Evolutionary conservation across 1,139 yeast genomes (phyloP).

Genomic region (Debaryomyces subglobosus): DNA sequence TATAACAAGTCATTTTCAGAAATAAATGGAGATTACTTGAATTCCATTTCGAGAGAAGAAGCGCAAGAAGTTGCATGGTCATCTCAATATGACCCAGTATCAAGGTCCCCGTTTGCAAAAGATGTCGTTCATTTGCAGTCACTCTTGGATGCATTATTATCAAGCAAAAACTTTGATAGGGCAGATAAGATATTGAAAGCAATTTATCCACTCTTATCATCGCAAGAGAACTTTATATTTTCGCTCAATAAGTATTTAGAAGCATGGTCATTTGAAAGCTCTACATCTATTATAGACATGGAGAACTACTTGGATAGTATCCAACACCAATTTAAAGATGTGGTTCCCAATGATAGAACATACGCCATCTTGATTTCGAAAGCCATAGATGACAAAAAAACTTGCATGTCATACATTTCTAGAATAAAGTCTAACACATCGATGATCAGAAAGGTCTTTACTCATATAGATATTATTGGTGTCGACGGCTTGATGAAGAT

Average conservation of each 20-base stretch:
- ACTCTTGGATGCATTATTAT: conserved; percentile 76
- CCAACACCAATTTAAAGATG: conserved; percentile 28
- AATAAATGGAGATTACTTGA: conserved; percentile 19
- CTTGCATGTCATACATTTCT: conserved; percentile 12
- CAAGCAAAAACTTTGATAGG: conserved; percentile 66
- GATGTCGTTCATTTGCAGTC: conserved; percentile 74
- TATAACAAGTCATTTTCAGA: conserved; percentile 28
- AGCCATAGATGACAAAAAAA: conserved; percentile 24
- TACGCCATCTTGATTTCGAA: conserved; percentile 43
- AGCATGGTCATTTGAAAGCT: conserved; percentile 33
- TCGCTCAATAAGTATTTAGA: conserved; percentile 44
- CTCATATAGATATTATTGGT: conserved; percentile 71
- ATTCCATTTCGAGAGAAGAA: conserved; percentile 21
- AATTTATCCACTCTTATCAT: conserved; percentile 46
- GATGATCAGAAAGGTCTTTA: conserved; percentile 44
- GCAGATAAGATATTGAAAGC: conserved; percentile 71
- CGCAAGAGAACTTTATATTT: conserved; percentile 35
- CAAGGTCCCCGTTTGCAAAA: conserved; percentile 52
- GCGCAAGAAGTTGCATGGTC: conserved; percentile 35
- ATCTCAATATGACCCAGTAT: conserved; percentile 46
- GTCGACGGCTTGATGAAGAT: conserved; percentile 56
- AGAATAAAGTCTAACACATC: conserved; percentile 10
- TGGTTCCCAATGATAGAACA: conserved; percentile 49
- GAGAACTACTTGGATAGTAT: conserved; percentile 32
- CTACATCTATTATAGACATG: conserved; percentile 29